Conservation (phyloP, 148 eudicot species). For the Linanthus parryae region DNA sequence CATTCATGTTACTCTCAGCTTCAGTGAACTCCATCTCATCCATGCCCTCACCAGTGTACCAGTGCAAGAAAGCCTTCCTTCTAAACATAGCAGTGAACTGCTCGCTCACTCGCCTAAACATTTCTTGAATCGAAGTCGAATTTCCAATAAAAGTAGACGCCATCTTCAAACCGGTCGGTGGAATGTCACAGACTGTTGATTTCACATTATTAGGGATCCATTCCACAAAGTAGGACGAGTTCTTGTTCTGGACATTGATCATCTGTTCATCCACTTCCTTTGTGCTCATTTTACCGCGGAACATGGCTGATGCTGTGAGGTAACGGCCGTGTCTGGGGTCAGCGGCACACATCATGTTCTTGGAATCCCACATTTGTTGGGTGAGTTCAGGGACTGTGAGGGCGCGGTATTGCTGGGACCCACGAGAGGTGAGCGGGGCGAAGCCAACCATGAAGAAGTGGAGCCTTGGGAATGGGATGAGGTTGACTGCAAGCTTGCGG, state of each 20-base stretch:
- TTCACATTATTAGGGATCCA: conserved; percentile 34
- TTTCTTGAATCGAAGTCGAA: conserved; percentile 8
- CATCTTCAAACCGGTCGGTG: conserved; percentile 11
- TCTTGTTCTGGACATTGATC: conserved; percentile 22
- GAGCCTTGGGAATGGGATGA: conserved; percentile 8
- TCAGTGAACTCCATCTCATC: conserved; percentile 11
- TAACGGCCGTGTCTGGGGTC: conserved; percentile 10
- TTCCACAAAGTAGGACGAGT: conserved; percentile 24
- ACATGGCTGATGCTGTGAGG: conserved; percentile 26
- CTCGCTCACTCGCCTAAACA: conserved; percentile 15
- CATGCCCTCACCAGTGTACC: conserved; percentile 12
- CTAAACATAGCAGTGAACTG: conserved; percentile 12
- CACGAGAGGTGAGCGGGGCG: conserved; percentile 9
- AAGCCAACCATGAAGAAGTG: conserved; percentile 10
- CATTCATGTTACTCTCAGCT: conserved; percentile 7
- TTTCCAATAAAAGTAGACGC: conserved; percentile 11
- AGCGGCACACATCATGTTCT: conserved; percentile 12
- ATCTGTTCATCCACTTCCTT: conserved; percentile 25
- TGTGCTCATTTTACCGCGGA: conserved; percentile 24
- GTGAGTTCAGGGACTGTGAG: conserved; percentile 11
- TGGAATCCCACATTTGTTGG: conserved; percentile 11
- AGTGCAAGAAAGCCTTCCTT: conserved; percentile 7
- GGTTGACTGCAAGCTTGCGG: conserved; percentile 5
- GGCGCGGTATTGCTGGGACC: conserved; percentile 7
- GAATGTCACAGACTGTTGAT: conserved; percentile 25